Conservation (phyloP, 78 protist species). For the Emiliania huxleyi region DNA sequence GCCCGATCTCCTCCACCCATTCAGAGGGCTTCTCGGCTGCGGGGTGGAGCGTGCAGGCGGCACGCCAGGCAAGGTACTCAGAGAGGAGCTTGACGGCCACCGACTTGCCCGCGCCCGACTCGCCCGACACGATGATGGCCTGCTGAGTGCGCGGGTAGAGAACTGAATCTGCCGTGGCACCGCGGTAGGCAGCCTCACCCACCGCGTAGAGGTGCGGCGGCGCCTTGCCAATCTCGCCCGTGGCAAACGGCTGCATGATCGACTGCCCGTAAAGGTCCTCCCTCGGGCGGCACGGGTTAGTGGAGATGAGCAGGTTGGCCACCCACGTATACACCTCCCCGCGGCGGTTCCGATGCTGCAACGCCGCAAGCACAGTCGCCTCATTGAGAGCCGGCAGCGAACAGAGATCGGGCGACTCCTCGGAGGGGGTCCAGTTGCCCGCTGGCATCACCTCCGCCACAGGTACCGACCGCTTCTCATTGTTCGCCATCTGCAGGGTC, state of each 20-base stretch:
- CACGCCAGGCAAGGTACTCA: neutral
- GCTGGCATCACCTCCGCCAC: no score
- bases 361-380: neutral
- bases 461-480: no score
- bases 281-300: neutral
- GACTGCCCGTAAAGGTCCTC: neutral
- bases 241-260: neutral
- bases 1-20: neutral
- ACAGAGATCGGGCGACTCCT: neutral
- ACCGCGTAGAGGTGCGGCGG: neutral
- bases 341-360: neutral
- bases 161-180: neutral
- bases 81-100: neutral
- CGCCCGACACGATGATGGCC: neutral
- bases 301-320: neutral
- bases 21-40: neutral
- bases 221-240: neutral
- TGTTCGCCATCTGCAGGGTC: no score
- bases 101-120: neutral
- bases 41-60: neutral
- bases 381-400: neutral
- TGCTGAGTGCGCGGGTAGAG: neutral
- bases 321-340: neutral
- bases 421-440: no score
- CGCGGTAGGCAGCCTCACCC: neutral